Evolutionary conservation across 257 asterid genomes (phyloP).

Genomic region (Paulownia fortunei): DNA sequence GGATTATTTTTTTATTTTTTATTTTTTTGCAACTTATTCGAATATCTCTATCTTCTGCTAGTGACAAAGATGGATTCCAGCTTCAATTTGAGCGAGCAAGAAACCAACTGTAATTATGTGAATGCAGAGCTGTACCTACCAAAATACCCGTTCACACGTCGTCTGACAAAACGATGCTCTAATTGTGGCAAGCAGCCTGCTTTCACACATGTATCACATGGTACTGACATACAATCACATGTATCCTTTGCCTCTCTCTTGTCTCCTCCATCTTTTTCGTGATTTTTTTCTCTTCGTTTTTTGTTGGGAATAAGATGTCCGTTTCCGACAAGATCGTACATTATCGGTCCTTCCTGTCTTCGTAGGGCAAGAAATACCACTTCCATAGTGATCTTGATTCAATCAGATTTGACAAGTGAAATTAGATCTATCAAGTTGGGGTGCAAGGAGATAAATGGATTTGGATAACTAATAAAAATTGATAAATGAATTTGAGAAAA

Average conservation of each 20-base stretch:
- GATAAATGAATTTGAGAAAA: too few relatives aligned
- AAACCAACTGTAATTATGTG: too few relatives aligned
- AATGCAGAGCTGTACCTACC: too few relatives aligned
- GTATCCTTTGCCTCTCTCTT: not conserved
- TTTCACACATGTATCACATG: slow-evolving; percentile 15
- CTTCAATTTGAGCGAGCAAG: too few relatives aligned
- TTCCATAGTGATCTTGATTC: too few relatives aligned
- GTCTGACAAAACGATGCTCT: too few relatives aligned
- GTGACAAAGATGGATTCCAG: too few relatives aligned
- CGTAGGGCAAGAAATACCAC: not conserved
- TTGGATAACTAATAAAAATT: too few relatives aligned
- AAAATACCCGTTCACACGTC: too few relatives aligned
- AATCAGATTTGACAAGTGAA: not conserved
- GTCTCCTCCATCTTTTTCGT: not conserved
- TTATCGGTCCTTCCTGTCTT: not conserved
- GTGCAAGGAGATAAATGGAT: too few relatives aligned
- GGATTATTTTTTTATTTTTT: too few relatives aligned
- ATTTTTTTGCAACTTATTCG: not conserved
- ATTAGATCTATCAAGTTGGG: not conserved
- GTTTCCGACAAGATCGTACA: not conserved
- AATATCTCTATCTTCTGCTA: too few relatives aligned
- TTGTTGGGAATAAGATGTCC: not conserved
- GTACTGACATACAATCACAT: not conserved
- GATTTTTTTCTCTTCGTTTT: not conserved
- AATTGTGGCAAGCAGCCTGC: not conserved